phyloP scores from a whole-genome alignment of 257 asterid species.

The Capsicum chinense region DNA sequence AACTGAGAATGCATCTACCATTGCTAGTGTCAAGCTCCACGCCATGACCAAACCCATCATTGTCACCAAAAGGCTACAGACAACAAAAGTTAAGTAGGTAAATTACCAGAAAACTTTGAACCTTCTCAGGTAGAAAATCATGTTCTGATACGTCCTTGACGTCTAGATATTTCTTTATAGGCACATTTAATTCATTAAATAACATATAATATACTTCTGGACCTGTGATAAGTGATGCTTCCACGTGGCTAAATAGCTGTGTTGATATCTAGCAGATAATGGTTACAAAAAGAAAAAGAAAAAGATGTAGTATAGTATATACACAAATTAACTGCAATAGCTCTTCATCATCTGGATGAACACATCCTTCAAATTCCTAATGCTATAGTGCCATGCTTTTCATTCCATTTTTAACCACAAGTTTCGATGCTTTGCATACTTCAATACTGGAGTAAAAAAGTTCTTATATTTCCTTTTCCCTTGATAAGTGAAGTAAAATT shows the following conservation, averaged over 20 bases:
- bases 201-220: neutral
- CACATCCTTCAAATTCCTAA: neutral
- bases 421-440: neutral
- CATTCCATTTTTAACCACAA: neutral
- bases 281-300: neutral
- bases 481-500: too few species aligned
- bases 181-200: neutral
- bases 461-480: neutral
- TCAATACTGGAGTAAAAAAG: neutral
- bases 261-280: neutral
- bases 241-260: neutral
- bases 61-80: constrained; percentile 80
- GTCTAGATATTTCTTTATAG: neutral
- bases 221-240: neutral
- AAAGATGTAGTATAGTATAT: neutral
- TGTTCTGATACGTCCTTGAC: neutral
- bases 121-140: neutral
- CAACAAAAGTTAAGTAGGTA: constrained; percentile 24
- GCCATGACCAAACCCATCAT: constrained; percentile 89
- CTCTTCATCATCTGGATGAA: neutral
- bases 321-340: neutral
- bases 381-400: neutral
- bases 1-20: constrained; percentile 73
- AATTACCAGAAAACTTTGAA: neutral
- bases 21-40: constrained; percentile 86